Conservation (phyloP, 495 filamentous ascomycete genomes). For the Sordaria brevicollis region DNA sequence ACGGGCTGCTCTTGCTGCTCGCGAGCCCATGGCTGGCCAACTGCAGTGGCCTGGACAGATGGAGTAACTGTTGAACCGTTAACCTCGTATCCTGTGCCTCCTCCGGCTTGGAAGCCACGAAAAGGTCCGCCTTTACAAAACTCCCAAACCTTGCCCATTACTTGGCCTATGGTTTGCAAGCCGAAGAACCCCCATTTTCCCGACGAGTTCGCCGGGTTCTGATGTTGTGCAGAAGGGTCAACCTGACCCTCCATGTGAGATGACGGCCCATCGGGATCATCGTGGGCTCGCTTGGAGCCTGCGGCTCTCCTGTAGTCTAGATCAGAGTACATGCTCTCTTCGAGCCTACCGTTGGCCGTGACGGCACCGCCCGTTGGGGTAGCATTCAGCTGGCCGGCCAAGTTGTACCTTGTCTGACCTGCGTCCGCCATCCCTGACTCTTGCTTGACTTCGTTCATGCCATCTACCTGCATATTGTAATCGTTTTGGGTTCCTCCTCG, state of each 20-base stretch:
- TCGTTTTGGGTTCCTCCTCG: conserved; percentile 23
- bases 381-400: conserved; percentile 53
- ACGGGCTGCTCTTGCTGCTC: neutral
- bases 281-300: conserved; percentile 23
- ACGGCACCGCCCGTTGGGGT: conserved; percentile 42
- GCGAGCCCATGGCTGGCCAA: neutral
- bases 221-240: neutral
- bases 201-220: neutral
- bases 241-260: neutral
- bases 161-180: conserved; percentile 36
- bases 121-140: conserved; percentile 70
- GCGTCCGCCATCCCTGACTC: conserved; percentile 9
- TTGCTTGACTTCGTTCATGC: conserved; percentile 11
- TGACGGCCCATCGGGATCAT: conserved; percentile 18
- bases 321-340: conserved; percentile 45
- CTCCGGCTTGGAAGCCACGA: conserved; percentile 75
- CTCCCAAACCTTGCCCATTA: conserved; percentile 71
- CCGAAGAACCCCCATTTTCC: conserved; percentile 40
- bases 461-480: conserved; percentile 23
- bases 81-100: conserved; percentile 56
- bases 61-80: conserved; percentile 14
- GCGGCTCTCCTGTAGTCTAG: conserved; percentile 41
- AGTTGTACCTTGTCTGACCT: conserved; percentile 26
- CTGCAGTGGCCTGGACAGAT: conserved; percentile 2
- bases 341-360: conserved; percentile 35